Base-by-base conservation (phyloP, 768 basidiomycete species). In the Auriculariales sp. region DNA sequence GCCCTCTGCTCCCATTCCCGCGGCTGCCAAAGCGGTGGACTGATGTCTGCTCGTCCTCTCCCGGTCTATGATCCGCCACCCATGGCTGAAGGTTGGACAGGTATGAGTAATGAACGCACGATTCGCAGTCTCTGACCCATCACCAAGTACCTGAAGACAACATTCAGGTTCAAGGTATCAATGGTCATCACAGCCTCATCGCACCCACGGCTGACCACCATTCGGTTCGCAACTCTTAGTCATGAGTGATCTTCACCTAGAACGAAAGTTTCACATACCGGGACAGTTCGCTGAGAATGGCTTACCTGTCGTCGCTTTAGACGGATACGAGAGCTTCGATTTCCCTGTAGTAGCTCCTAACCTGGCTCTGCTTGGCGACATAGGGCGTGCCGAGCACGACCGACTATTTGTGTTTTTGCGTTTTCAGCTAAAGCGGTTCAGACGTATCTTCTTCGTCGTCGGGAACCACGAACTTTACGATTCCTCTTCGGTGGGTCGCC, bases 311-410 rank as follows among this genome's bases (percentile, higher is more conserved):
- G n/a, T n/a, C n/a, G n/a, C n/a, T n/a, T n/a, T n/a, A n/a, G n/a
- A n/a, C 3, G 34, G 24, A 9, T 53, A 59, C 28, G 60, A 59
- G 46, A 33, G 55, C 47, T 66, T 55, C 49, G 52, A 60, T 3
- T 56, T 67, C 31, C 62, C 64, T 1, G 60, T 51, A 2, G 25
- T 32, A 9, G 61, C 63, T 2, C 54, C 58, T 2, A 53, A 59
- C 45, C 59, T 68, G 19, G 68, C 67, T 0, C 49, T 70, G 0
- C 57, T 70, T 1, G 68, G 68, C 1, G 67, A 68, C 51, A 64
- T 68, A 2, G 68, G 67, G n/a, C 53, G 54, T 32, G 66, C 64
- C 2, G 31, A 49, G 4, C 58, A 68, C 28, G 58, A 58, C 7
- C 53, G 59, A 7, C 52, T 68, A 1, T 67, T 68, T 39, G 58